phyloP scores from a whole-genome alignment of 2,329 filamentous ascomycete genomes.

The Fusarium aywerte region DNA sequence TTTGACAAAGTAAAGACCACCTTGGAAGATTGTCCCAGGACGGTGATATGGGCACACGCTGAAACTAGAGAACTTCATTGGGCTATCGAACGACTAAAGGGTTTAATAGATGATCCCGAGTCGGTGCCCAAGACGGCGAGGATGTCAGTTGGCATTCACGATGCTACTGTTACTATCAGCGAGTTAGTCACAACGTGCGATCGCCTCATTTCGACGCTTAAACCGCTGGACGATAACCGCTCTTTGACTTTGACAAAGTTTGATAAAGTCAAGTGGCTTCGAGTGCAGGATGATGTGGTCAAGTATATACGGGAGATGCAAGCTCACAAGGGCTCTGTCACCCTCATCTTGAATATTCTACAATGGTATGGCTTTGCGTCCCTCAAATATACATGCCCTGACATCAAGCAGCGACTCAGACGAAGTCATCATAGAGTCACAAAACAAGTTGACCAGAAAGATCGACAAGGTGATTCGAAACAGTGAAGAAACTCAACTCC shows the following conservation, averaged over 20 bases:
- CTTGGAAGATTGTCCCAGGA: slow-evolving; percentile 12
- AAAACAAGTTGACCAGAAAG: slow-evolving; percentile 6
- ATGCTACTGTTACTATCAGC: slow-evolving; percentile 23
- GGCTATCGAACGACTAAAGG: slow-evolving; percentile 16
- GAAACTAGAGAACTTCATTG: slow-evolving; percentile 22
- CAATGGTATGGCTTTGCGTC: not conserved
- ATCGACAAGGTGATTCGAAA: slow-evolving; percentile 11
- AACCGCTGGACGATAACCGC: not conserved
- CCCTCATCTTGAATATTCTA: slow-evolving; percentile 21
- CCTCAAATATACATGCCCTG: not conserved
- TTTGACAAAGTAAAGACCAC: slow-evolving; percentile 10
- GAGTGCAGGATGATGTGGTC: slow-evolving; percentile 25
- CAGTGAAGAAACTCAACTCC: slow-evolving; percentile 7
- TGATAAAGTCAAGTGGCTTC: slow-evolving; percentile 18
- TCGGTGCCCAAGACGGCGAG: slow-evolving; percentile 13
- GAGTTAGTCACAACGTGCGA: slow-evolving; percentile 23
- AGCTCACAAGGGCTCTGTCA: slow-evolving; percentile 19
- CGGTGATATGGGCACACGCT: slow-evolving; percentile 17
- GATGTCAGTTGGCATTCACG: slow-evolving; percentile 21
- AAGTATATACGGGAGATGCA: slow-evolving; percentile 24
- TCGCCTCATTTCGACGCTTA: not conserved
- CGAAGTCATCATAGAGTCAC: slow-evolving; percentile 16
- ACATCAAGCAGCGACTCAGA: slow-evolving; percentile 9
- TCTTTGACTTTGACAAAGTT: not conserved
- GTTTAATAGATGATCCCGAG: slow-evolving; percentile 18